Base-by-base conservation (phyloP, 2,329 filamentous ascomycete species). In the Talaromyces sp. region DNA sequence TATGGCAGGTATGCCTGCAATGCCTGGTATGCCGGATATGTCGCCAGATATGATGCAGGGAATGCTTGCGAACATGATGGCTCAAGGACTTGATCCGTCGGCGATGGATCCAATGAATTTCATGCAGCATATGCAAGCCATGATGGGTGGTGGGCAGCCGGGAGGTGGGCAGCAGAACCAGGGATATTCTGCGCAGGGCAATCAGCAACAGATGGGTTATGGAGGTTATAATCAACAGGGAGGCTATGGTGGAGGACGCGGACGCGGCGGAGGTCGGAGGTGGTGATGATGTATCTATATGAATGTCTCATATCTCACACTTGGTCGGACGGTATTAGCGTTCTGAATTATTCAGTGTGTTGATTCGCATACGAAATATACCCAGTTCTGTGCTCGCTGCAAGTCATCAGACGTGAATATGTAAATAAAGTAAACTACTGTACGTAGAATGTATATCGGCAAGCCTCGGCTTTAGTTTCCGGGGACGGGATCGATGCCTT, bases 11-110 rank as follows among this genome's bases (percentile, higher is more conserved):
- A 79, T 74, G 78, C 74, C 71, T 36, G 74, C 68, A 25, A 76
- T 75, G 72, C 70, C 70, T 5, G 80, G 81, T 1, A 82, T 85
- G 77, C 81, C 82, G 27, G 82, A 83, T 61, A 82, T 84, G 74
- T 77, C 79, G 36, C 77, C 79, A 1, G 82, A 86, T 66, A 85
- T 86, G 80, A 85, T 86, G 83, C 83, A 86, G 76, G 81, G 83
- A 67, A 86, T 88, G 82, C 79, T 86, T 67, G 78, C 81, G 34
- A 79, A 81, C 69, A 84, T 86, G 79, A 83, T 84, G 76, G 76
- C 81, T 47, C 81, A 84, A 65, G 84, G 85, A 8, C 76, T 85
- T 64, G 82, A 85, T 69, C 83, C 84, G 1, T 78, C 78, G 7
- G 77, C 81, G 58, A 83, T 86, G 79, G 83, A 85, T 69, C 84